A percentile compares a stretch with the other conserved stretches of the same genome.
Evolutionary conservation across 441 rosid species (phyloP).

Genomic region (Aquilaria agallochum): DNA sequence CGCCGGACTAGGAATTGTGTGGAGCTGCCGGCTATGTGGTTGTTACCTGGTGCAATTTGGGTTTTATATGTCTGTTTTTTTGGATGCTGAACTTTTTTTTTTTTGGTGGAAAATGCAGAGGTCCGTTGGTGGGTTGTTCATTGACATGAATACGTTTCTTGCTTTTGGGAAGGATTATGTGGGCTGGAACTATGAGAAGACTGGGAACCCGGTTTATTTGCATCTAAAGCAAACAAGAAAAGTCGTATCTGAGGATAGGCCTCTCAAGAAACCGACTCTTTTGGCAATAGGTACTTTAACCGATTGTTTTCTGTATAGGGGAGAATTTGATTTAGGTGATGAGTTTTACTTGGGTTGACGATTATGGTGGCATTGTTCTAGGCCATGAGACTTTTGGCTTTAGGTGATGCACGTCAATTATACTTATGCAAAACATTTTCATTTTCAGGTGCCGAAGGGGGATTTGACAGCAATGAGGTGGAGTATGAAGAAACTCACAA

Average conservation of each 20-base stretch:
- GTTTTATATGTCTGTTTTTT: not conserved
- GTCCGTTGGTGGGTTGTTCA: constrained; percentile 85
- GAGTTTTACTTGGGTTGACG: too few species aligned
- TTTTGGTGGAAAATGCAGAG: constrained; percentile 43
- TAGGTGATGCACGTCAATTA: too few species aligned
- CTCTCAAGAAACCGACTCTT: constrained; percentile 79
- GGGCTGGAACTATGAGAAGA: constrained; percentile 84
- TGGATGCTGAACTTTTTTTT: not conserved
- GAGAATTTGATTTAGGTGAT: too few species aligned
- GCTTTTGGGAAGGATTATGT: constrained; percentile 92
- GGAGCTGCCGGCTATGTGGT: too few species aligned
- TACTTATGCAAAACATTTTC: constrained; percentile 8
- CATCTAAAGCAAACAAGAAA: constrained; percentile 73
- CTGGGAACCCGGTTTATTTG: constrained; percentile 82
- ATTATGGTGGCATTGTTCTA: too few species aligned
- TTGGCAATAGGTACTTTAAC: constrained; percentile 75
- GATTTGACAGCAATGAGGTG: constrained; percentile 82
- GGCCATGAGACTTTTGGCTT: too few species aligned
- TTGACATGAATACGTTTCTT: constrained; percentile 85
- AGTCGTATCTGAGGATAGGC: constrained; percentile 79
- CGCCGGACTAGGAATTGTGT: too few species aligned
- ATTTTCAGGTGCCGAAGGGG: constrained; percentile 80
- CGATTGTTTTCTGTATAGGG: too few species aligned
- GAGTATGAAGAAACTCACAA: constrained; percentile 72
- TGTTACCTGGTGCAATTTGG: too few species aligned